These are phyloP conservation scores for Aspergillus awamori DNA, from an alignment of 2,329 filamentous ascomycete species.

Conservation along the genomic window DNA sequence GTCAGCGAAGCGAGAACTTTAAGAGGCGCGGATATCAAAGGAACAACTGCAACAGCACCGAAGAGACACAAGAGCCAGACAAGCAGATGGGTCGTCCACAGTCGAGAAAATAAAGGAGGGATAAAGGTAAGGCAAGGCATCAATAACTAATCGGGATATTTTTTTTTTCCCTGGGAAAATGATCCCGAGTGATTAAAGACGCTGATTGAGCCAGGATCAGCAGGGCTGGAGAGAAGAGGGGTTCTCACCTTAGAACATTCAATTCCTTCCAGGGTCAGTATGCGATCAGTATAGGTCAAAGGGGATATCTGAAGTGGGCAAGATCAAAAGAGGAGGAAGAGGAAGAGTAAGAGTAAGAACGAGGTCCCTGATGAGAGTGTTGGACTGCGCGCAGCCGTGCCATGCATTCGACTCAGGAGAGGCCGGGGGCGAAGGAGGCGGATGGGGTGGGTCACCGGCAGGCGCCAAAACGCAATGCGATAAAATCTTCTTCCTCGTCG, in stretches of 20 bases:
- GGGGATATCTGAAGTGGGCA: neutral
- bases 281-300: neutral
- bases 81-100: neutral
- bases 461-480: conserved; percentile 6
- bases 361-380: neutral
- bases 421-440: conserved; percentile 12
- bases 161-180: neutral
- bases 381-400: conserved; percentile 8
- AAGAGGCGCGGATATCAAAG: neutral
- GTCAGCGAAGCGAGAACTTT: neutral
- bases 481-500: conserved; percentile 3
- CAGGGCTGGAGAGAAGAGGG: neutral
- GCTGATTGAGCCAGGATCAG: neutral
- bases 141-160: neutral
- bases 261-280: neutral
- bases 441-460: conserved; percentile 14
- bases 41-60: neutral
- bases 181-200: neutral
- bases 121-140: neutral
- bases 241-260: neutral
- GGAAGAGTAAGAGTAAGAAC: neutral
- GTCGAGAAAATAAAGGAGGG: neutral
- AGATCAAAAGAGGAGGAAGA: neutral
- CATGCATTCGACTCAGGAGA: conserved; percentile 19
- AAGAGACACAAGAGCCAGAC: neutral